Conservation (phyloP, 2,329 filamentous ascomycete genomes). For the Scedosporium dehoogii region DNA sequence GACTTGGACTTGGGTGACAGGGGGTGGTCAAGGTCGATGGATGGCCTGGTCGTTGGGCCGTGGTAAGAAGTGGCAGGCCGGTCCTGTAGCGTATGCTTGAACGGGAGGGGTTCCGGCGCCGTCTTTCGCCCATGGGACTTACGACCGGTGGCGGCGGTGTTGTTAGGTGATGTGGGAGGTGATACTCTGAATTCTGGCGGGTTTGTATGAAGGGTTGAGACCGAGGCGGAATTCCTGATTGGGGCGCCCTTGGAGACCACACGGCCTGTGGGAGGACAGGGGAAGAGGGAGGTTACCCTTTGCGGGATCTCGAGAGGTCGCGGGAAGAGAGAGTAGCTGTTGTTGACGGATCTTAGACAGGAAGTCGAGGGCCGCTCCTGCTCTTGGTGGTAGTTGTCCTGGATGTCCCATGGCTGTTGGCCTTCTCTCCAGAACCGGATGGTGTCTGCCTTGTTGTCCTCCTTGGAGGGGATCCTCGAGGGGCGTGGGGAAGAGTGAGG, state of each 20-base stretch:
- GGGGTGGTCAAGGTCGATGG: not conserved
- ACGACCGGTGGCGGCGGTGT: not conserved
- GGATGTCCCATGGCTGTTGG: not conserved
- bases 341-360: not conserved
- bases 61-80: not conserved
- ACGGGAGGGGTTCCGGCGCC: not conserved
- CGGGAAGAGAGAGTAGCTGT: constrained; percentile 5
- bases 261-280: not conserved
- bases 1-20: not conserved
- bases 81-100: not conserved
- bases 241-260: not conserved
- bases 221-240: not conserved
- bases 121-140: not conserved
- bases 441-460: not conserved
- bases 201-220: not conserved
- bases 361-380: not conserved
- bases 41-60: not conserved
- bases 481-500: not conserved
- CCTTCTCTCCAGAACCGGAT: not conserved
- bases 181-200: not conserved
- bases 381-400: not conserved
- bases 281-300: not conserved
- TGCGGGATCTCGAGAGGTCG: not conserved
- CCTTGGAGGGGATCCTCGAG: not conserved
- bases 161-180: not conserved